Evolutionary conservation across 805 yeast genomes (phyloP).

Genomic region (Suhomyces sp.): DNA sequence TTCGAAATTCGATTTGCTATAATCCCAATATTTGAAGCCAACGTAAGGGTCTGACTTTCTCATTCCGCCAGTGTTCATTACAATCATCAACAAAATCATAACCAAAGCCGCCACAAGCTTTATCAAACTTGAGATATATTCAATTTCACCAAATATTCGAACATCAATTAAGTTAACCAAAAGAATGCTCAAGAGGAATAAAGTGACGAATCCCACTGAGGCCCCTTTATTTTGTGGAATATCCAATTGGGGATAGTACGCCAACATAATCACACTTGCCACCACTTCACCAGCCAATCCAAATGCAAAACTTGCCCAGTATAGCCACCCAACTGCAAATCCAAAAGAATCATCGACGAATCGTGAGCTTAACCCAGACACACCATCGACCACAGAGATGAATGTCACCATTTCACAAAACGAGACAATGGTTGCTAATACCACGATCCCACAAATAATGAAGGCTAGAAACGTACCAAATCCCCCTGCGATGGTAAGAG

Average conservation of each 20-base stretch:
- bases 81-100: slow-evolving; percentile 61
- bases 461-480: slow-evolving; percentile 72
- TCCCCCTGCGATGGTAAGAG: slow-evolving; percentile 72
- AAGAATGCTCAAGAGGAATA: slow-evolving; percentile 47
- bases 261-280: slow-evolving; percentile 73
- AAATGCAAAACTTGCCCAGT: slow-evolving; percentile 68
- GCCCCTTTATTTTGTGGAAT: slow-evolving; percentile 46
- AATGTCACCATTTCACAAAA: slow-evolving; percentile 81
- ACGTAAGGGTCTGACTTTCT: slow-evolving; percentile 32
- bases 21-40: slow-evolving; percentile 74
- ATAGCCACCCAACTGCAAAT: slow-evolving; percentile 68
- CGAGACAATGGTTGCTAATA: slow-evolving; percentile 64
- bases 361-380: slow-evolving; percentile 69
- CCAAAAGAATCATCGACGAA: slow-evolving; percentile 79
- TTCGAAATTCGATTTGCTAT: slow-evolving; percentile 46
- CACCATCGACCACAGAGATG: slow-evolving; percentile 76
- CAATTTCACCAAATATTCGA: slow-evolving; percentile 70
- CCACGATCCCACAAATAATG: slow-evolving; percentile 59
- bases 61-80: slow-evolving; percentile 59
- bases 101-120: slow-evolving; percentile 52
- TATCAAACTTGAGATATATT: slow-evolving; percentile 56
- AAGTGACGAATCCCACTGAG: slow-evolving; percentile 60
- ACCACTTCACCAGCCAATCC: slow-evolving; percentile 79
- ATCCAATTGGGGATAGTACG: slow-evolving; percentile 59
- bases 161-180: slow-evolving; percentile 64